A percentile compares a stretch with the other conserved stretches of the same genome.
These are phyloP conservation scores for Chloris gayana DNA, from an alignment of 176 grass and related monocot species.

Conservation along the genomic window DNA sequence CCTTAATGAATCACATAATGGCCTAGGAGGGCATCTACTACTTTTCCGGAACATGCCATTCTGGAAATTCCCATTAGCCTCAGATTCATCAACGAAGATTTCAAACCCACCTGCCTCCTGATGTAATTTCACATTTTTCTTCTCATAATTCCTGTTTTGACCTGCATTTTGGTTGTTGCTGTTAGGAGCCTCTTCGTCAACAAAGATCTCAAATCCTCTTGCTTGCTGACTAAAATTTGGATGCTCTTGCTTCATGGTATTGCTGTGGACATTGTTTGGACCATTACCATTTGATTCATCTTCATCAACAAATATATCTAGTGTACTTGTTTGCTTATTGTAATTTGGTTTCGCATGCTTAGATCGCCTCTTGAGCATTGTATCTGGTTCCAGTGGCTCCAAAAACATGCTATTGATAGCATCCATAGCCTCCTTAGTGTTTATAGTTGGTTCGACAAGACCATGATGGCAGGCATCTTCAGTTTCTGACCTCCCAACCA, in stretches of 20 bases:
- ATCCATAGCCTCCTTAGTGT: constrained; percentile 84
- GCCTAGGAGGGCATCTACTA: too few species aligned
- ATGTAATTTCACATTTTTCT: too few species aligned
- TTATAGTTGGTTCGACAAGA: too few species aligned
- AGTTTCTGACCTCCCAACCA: constrained; percentile 84
- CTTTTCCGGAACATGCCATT: too few species aligned
- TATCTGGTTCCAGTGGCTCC: constrained; percentile 79
- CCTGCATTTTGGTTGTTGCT: too few species aligned
- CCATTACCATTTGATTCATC: constrained; percentile 41
- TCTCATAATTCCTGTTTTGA: too few species aligned
- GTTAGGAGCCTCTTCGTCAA: too few species aligned
- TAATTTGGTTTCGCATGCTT: constrained; percentile 46
- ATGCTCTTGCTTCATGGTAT: constrained; percentile 38
- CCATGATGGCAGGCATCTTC: constrained; percentile 95
- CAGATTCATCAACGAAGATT: too few species aligned
- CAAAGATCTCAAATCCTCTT: too few species aligned
- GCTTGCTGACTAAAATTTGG: constrained; percentile 35
- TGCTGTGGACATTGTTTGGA: constrained; percentile 23
- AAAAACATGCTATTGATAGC: constrained; percentile 89
- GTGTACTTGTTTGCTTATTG: constrained; percentile 57
- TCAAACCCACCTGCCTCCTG: too few species aligned
- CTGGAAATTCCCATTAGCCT: too few species aligned
- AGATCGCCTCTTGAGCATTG: constrained; percentile 62
- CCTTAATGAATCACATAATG: too few species aligned
- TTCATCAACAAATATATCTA: constrained; percentile 89